Base-by-base conservation (phyloP, 2,329 filamentous ascomycete species). In the Venturia oleaginea region DNA sequence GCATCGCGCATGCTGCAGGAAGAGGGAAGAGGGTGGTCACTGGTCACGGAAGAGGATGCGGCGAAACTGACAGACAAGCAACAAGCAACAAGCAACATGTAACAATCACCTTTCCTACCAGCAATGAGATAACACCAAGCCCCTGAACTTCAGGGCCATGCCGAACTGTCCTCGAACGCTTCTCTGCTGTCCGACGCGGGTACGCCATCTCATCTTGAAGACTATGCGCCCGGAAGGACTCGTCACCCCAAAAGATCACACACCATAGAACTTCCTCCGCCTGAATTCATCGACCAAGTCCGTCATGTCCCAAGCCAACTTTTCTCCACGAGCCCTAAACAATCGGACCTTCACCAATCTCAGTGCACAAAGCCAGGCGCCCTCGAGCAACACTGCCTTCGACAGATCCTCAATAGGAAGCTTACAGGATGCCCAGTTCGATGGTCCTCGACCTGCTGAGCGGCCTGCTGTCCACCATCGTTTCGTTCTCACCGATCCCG, bases 401-500 rank as follows among this genome's bases (percentile, higher is more conserved):
- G 43, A 15, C 61, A 37, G 43, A 13, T 27, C 59, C 40, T 60
- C 59, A 19, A 27, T 27, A 24, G 30, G 27, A 32, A 60, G 59
- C 37, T 24, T 59, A 24, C 62, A 27, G 22, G 46, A 62, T 72
- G 13, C 68, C 70, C 32, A 60, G 65, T 34, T 70, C 68, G 69
- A 70, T 67, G 69, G 75, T 67, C 65, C 69, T 62, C 65, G 67
- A 10, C 7, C 34, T 37, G 22, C 59, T 15, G 61, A 73, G 72
- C 73, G 34, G 22, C 63, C 42, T 57, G 70, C 68, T 69, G 75
- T 67, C 61, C 80, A 84, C 68, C 82, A 84, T 70, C 81, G 80
- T 69, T 82, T 87, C 69, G 85, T 89, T 46, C 81, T 89, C 67
- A 83, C 86, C 51, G 86, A 90, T 72, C 81, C 84, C 46, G 81